Conservation (phyloP, 495 filamentous ascomycete species). For the Amphirosellinia nigrospora region DNA sequence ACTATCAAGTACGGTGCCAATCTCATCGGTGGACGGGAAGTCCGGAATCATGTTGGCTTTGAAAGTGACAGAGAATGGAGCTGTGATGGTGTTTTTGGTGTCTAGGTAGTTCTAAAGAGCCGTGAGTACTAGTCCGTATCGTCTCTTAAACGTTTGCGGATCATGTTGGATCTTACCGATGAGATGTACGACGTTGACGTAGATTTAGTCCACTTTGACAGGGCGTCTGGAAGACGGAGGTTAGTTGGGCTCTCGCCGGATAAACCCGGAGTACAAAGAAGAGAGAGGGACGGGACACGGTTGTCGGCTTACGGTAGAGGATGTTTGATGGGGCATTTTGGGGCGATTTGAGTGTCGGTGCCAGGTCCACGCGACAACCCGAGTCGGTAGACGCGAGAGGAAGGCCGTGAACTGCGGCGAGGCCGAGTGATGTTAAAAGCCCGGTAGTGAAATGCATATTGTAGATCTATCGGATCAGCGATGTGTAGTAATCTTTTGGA, state of each 20-base stretch:
- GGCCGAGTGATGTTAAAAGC: slow-evolving; percentile 1
- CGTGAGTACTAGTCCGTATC: neutral
- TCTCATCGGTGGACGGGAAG: neutral
- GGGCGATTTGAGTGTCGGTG: slow-evolving; percentile 2
- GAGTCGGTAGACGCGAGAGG: slow-evolving; percentile 10
- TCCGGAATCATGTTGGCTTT: slow-evolving; percentile 17
- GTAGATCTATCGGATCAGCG: neutral
- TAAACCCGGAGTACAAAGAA: neutral
- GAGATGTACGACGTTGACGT: slow-evolving; percentile 2
- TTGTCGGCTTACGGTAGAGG: slow-evolving; percentile 12
- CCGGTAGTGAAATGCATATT: slow-evolving; percentile 20
- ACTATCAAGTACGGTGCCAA: neutral
- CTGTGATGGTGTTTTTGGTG: slow-evolving; percentile 16
- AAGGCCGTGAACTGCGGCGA: slow-evolving; percentile 11
- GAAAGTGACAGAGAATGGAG: slow-evolving; percentile 21
- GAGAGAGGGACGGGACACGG: neutral
- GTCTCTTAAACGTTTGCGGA: neutral
- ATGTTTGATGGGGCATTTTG: slow-evolving; percentile 10
- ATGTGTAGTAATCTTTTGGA: neutral
- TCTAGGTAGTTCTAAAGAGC: slow-evolving; percentile 7
- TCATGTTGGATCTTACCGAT: neutral
- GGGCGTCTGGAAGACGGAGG: neutral
- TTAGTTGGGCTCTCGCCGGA: neutral
- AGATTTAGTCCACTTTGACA: slow-evolving; percentile 13
- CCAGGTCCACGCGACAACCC: slow-evolving; percentile 17